phyloP scores from a whole-genome alignment of 768 basidiomycete genomes.

The Kwoniella heveanensis region DNA sequence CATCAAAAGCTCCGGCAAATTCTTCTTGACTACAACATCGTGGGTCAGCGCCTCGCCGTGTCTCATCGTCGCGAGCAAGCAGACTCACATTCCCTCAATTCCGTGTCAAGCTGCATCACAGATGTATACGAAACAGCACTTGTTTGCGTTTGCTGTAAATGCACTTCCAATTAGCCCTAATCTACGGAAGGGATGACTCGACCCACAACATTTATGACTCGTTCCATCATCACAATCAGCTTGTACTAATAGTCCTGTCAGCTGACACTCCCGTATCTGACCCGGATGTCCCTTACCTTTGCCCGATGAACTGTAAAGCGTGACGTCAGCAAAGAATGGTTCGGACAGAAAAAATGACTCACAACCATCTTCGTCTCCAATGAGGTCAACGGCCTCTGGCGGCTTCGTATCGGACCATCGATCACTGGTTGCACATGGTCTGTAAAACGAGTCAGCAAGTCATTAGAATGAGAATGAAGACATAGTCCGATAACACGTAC shows the following conservation, averaged over 20 bases:
- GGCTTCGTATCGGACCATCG: slow-evolving; percentile 46
- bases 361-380: slow-evolving; percentile 45
- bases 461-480: neutral
- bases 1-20: slow-evolving; percentile 43
- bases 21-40: slow-evolving; percentile 38
- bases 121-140: slow-evolving; percentile 35
- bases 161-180: neutral
- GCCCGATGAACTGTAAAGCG: slow-evolving; percentile 29
- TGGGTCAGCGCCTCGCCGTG: slow-evolving; percentile 6
- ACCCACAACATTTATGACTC: slow-evolving; percentile 48
- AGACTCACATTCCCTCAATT: slow-evolving; percentile 44
- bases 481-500: slow-evolving; percentile 6
- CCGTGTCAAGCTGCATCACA: slow-evolving; percentile 45
- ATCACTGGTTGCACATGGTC: slow-evolving; percentile 46
- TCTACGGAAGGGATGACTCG: neutral
- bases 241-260: slow-evolving; percentile 30
- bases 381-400: slow-evolving; percentile 33
- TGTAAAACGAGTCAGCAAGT: slow-evolving; percentile 2
- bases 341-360: slow-evolving; percentile 13
- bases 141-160: slow-evolving; percentile 47
- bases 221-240: slow-evolving; percentile 45
- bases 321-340: slow-evolving; percentile 10
- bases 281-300: slow-evolving; percentile 26
- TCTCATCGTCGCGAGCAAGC: neutral
- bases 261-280: too few relatives aligned